Percentiles rank a stretch among this genome's conserved stretches.
These are phyloP conservation scores for Lactifluus subvellereus DNA, from an alignment of 768 basidiomycete genomes.

Conservation along the genomic window DNA sequence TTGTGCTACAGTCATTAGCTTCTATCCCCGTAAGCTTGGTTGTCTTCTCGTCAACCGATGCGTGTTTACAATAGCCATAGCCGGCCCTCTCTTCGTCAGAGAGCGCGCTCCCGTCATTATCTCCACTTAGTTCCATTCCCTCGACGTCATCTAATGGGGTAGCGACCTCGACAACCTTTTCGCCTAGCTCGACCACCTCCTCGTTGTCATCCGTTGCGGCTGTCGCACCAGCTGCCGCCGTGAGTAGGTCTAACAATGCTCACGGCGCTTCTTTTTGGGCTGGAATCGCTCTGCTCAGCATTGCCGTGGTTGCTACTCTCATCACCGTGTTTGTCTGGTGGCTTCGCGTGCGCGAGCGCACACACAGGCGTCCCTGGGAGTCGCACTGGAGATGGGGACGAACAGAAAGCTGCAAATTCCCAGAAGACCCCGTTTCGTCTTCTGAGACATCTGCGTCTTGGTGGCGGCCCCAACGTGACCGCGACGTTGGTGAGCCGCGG, in stretches of 20 bases:
- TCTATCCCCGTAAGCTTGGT: constrained; percentile 2
- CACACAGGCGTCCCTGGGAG: constrained; percentile 22
- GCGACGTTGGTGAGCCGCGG: neutral
- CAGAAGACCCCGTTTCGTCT: constrained; percentile 8
- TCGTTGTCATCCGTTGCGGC: neutral
- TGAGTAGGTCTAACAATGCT: neutral
- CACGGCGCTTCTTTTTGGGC: constrained; percentile 24
- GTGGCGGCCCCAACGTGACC: constrained; percentile 5
- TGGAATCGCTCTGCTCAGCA: constrained; percentile 27
- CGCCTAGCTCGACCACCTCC: neutral
- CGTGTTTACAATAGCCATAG: constrained; percentile 1
- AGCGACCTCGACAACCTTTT: neutral
- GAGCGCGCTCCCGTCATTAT: neutral
- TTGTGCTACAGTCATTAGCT: neutral
- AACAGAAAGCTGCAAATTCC: constrained; percentile 26
- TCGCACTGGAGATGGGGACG: constrained; percentile 15
- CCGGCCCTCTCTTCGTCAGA: neutral
- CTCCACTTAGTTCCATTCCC: neutral
- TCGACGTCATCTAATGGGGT: neutral
- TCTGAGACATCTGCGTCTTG: neutral
- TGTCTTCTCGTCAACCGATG: neutral
- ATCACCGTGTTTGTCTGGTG: constrained; percentile 27
- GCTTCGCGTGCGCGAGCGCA: constrained; percentile 26
- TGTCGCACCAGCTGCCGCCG: neutral
- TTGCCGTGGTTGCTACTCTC: constrained; percentile 24